A percentile compares a stretch with the other conserved stretches of the same genome.
Conservation (phyloP, 2,329 filamentous ascomycete species). For the Talaromyces piceae region DNA sequence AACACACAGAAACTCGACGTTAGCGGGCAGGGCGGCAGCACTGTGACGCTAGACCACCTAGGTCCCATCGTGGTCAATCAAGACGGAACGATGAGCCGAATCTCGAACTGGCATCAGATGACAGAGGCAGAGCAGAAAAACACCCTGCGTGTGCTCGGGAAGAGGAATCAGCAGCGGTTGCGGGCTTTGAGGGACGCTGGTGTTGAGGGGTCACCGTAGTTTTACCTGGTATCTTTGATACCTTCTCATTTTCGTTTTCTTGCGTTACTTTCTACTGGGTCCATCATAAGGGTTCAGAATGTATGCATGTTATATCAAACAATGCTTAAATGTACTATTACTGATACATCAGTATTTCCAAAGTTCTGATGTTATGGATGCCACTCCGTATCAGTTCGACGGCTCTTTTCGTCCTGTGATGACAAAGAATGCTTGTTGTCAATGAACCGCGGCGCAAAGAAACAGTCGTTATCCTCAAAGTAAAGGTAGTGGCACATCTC, state of each 20-base stretch:
- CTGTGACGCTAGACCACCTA: slow-evolving; percentile 58
- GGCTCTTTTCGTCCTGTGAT: not conserved
- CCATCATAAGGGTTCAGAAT: too few relatives aligned
- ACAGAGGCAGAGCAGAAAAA: slow-evolving; percentile 58
- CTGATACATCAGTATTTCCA: too few relatives aligned
- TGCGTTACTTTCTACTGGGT: too few relatives aligned
- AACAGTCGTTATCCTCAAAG: slow-evolving; percentile 29
- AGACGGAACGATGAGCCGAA: slow-evolving; percentile 63
- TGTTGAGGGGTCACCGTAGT: slow-evolving; percentile 2
- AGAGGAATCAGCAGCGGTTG: slow-evolving; percentile 59
- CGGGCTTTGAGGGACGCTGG: slow-evolving; percentile 44
- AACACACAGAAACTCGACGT: slow-evolving; percentile 57
- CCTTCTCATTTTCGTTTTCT: not conserved
- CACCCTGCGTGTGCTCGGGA: slow-evolving; percentile 59
- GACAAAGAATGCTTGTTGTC: not conserved
- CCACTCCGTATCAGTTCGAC: not conserved
- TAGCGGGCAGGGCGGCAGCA: slow-evolving; percentile 21
- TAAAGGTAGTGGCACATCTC: slow-evolving; percentile 26
- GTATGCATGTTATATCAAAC: not conserved
- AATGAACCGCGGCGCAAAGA: slow-evolving; percentile 23
- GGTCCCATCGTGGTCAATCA: slow-evolving; percentile 68
- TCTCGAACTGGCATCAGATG: slow-evolving; percentile 69
- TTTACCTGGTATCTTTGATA: too few relatives aligned
- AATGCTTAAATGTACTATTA: not conserved
- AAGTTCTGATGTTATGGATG: too few relatives aligned